Base-by-base conservation (phyloP, 768 basidiomycete species). In the Antrodiella citrinella region DNA sequence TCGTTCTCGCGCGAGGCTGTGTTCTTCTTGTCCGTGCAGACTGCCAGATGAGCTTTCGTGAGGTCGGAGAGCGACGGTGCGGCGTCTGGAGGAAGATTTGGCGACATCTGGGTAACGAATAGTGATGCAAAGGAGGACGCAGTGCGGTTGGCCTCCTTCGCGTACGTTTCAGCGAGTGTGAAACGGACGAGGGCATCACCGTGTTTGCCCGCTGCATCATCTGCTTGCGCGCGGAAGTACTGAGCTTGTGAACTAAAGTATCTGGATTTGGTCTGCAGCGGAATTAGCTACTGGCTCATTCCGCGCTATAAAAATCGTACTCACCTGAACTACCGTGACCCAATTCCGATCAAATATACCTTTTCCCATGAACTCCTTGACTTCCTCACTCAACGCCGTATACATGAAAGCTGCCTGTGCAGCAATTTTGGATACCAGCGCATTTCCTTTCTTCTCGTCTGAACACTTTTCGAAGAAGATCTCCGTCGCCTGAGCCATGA, bases 351-450 rank as follows among this genome's bases (percentile, higher is more conserved):
- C 92, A 64, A 99, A 88, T 49, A 98, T 86, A 2, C 92, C 91
- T 65, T 96, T 96, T 3, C 91, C 92, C 75, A 91, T 85, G 59
- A 96, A 97, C 59, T 97, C 95, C 65, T 96, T 97, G 26, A 88
- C 88, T 52, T 97, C 92, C 53, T 99, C 96, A 4, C 72, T 74
- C n/a, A 97, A 72, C 0, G 81, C 72, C 0, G 75, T 78, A 61
- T 97, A 99, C 79, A 93, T 80, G 12, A 65, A 76, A 1, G 88
- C 87, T 0, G 86, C 78, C 61, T 95, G 91, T 18, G 85, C 76
- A 0, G 81, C 92, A 46, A 97, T 79, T 72, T 94, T 92, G 42
- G 86, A 69, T 2, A 94, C 76, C 30, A 99, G 74, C 0, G 82
- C 76, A 52, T 71, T 80, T 3, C 76, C 75, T 65, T 95, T 94